Evolutionary conservation across 2,329 filamentous ascomycete species (phyloP).

Genomic region (Blastomyces parvus): DNA sequence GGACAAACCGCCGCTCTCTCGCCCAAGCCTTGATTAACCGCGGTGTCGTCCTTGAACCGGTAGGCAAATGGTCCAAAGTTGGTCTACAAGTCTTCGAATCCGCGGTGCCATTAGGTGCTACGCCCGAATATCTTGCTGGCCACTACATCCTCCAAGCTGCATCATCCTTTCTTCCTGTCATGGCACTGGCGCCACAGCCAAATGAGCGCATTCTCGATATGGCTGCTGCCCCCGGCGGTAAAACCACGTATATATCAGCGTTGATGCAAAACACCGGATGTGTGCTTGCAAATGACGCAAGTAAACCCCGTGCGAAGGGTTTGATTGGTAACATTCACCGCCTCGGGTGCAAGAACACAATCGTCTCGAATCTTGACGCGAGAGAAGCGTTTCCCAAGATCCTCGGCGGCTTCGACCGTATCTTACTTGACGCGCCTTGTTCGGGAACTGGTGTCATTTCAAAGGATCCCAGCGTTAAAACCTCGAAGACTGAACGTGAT

Average conservation of each 20-base stretch:
- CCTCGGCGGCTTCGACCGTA: conserved; percentile 90
- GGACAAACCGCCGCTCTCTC: conserved; percentile 65
- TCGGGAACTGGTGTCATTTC: conserved; percentile 95
- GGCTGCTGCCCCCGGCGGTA: conserved; percentile 91
- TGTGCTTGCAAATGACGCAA: conserved; percentile 94
- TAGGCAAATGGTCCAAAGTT: conserved; percentile 98
- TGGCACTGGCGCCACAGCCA: conserved; percentile 91
- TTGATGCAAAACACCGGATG: conserved; percentile 96
- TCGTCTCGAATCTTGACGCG: conserved; percentile 93
- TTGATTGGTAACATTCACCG: conserved; percentile 97
- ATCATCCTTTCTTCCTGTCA: conserved; percentile 92
- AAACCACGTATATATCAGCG: conserved; percentile 92
- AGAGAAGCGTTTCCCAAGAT: conserved; percentile 79
- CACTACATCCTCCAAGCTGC: conserved; percentile 98
- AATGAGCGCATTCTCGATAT: conserved; percentile 87
- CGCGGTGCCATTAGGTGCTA: conserved; percentile 78
- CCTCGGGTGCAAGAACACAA: conserved; percentile 81
- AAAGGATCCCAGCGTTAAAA: conserved; percentile 95
- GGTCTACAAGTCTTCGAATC: conserved; percentile 94
- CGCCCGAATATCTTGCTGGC: conserved; percentile 91
- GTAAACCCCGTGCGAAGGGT: conserved; percentile 87
- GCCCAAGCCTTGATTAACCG: conserved; percentile 92
- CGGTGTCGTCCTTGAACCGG: conserved; percentile 88
- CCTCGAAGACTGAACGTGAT: conserved; percentile 92
- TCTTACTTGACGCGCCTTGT: conserved; percentile 89